Evolutionary conservation across 345 rosid species (phyloP).

Genomic region (Acer saccharum): DNA sequence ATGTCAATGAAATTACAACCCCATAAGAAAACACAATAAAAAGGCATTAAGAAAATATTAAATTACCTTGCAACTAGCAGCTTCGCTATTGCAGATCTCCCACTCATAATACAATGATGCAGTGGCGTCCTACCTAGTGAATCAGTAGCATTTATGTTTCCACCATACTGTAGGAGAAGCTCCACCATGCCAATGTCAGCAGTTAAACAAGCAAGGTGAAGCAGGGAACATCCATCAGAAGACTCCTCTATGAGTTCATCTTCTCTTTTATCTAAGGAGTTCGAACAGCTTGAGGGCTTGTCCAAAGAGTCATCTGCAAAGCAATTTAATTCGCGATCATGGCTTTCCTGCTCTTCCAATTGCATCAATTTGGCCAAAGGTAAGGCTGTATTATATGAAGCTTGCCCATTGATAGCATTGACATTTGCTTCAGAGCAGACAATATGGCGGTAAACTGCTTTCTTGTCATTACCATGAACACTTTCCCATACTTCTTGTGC

Average conservation of each 20-base stretch:
- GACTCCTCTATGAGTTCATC: constrained; percentile 42
- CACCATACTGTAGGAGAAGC: constrained; percentile 76
- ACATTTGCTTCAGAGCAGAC: constrained; percentile 63
- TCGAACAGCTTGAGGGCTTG: constrained; percentile 31
- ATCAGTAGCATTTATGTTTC: constrained; percentile 56
- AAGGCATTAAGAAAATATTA: constrained; percentile 7
- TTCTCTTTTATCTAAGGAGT: constrained; percentile 30
- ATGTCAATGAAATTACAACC: not conserved
- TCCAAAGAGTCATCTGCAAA: constrained; percentile 45
- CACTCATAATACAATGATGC: constrained; percentile 57
- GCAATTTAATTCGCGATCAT: constrained; percentile 32
- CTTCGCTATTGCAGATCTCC: constrained; percentile 57
- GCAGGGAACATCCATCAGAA: constrained; percentile 60
- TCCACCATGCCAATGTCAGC: constrained; percentile 82
- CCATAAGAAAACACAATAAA: not conserved
- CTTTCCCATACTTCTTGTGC: constrained; percentile 63
- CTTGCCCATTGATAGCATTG: constrained; percentile 59
- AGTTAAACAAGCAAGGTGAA: constrained; percentile 79
- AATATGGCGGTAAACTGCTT: constrained; percentile 66
- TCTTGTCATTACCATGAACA: constrained; percentile 66
- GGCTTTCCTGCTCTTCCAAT: constrained; percentile 31
- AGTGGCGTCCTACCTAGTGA: constrained; percentile 60
- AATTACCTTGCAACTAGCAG: constrained; percentile 64
- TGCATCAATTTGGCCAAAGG: constrained; percentile 42
- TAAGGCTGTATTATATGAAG: constrained; percentile 41